Base-by-base conservation (phyloP, 768 basidiomycete genomes). In the Termitomyces sp. region DNA sequence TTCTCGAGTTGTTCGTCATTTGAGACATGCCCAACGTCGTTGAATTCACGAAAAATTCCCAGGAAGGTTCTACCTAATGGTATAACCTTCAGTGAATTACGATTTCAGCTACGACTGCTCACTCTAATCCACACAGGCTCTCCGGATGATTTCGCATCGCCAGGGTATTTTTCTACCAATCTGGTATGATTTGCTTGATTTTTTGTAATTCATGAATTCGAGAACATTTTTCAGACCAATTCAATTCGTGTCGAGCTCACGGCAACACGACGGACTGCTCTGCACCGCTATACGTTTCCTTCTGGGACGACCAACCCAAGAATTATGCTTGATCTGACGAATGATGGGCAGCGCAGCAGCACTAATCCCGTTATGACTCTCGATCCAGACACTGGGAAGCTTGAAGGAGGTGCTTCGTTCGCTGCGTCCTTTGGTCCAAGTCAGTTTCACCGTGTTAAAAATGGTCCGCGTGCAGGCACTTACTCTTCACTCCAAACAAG, bases 131-230 rank as follows among this genome's bases (percentile, higher is more conserved):
- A 5, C 27, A 20, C 31, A 84, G 83, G 83, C 12, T 70, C 73
- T 31, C 79, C 83, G 4, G 84, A 85, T 55, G 84, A 86, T 59
- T 75, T 73, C 54, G 82, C 84, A 4, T 80, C 82, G 15, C 85
- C 85, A 0, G 85, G 85, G 46, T 87, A 85, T 63, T 87, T 87
- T 62, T 76, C 83, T 0, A 78, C 81, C 1, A 84, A 84, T 59
- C 68, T 86, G 29, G 83, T 82, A 45, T 18, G 35, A 32, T 23
- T 32, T 11, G n/a, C 11, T 6, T n/a, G 13, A 27, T 12, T 5
- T 32, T 44, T 29, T 10, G 25, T 42, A 23, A n/a, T 15, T 11
- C 23, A 7, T 56, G 16, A 18, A 25, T 25, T 18, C 15, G 31
- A 39, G 48, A 7, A 31, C 33, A 12, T 43, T 2, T 6, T 41